These are phyloP conservation scores for Knoxia roxburghii DNA, from an alignment of 257 asterid species.

Conservation along the genomic window DNA sequence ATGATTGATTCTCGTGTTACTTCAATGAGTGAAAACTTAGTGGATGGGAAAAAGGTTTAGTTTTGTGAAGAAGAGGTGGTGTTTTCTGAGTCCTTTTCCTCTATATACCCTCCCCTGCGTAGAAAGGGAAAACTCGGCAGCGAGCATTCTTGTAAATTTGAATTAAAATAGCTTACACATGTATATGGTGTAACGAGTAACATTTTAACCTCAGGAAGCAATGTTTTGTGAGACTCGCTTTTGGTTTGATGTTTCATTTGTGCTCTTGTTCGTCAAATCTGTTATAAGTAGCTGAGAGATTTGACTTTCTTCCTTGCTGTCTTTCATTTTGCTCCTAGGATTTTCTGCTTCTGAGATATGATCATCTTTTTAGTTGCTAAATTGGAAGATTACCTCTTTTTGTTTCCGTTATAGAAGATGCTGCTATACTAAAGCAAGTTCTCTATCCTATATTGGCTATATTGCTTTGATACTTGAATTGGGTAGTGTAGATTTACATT, in stretches of 20 bases:
- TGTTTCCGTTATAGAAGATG: no score
- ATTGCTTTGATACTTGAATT: no score
- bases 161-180: background rate
- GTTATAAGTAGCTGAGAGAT: background rate
- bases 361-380: no score
- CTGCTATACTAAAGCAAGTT: no score
- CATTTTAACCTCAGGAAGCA: background rate
- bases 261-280: background rate
- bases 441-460: no score
- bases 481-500: no score
- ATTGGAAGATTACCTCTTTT: no score
- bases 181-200: slow-evolving; percentile 12
- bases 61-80: slow-evolving; percentile 13
- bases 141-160: slow-evolving; percentile 6
- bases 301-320: no score
- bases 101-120: background rate
- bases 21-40: background rate
- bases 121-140: background rate
- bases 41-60: background rate
- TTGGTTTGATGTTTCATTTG: background rate
- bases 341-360: no score
- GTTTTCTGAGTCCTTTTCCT: slow-evolving; percentile 7
- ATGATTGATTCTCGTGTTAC: slow-evolving; percentile 5
- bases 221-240: background rate
- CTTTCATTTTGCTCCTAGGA: no score